Percentiles rank a stretch among this genome's conserved stretches.
Conservation (phyloP, 257 asterid species). For the Rubia yunnanensis region DNA sequence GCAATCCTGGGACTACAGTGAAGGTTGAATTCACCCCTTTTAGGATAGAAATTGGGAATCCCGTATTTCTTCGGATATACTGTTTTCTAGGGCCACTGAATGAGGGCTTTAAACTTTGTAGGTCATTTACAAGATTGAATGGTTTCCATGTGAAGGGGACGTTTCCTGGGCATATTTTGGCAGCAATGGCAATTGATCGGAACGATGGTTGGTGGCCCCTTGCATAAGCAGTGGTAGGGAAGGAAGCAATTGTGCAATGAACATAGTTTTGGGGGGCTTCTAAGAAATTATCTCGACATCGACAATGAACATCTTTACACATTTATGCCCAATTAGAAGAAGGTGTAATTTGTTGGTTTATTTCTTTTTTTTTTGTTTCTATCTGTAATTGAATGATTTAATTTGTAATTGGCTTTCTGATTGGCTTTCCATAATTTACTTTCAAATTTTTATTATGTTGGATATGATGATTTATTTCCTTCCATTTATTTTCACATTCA, state of each 20-base stretch:
- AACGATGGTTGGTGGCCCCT: not conserved
- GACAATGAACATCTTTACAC: not conserved
- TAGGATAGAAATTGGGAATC: not conserved
- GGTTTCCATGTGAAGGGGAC: not conserved
- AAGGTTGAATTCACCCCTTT: not conserved
- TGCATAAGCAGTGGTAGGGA: not conserved
- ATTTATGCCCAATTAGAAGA: not conserved
- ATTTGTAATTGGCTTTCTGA: too few relatives aligned
- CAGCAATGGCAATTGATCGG: not conserved
- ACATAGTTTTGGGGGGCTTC: not conserved
- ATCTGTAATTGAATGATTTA: too few relatives aligned
- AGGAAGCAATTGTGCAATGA: not conserved
- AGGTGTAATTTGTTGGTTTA: not conserved
- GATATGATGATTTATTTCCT: too few relatives aligned
- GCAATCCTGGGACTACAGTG: not conserved
- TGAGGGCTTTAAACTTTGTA: not conserved
- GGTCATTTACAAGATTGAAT: not conserved
- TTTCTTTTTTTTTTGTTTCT: too few relatives aligned
- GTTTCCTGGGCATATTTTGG: not conserved
- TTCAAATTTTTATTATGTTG: too few relatives aligned
- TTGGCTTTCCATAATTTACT: too few relatives aligned
- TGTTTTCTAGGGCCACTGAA: not conserved
- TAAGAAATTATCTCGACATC: not conserved
- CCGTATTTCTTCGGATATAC: not conserved
- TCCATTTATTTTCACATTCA: not conserved